A percentile compares a stretch with the other conserved stretches of the same genome.
These are phyloP conservation scores for Lithocarpus polystachyus DNA, from an alignment of 306 rosid species.

Conservation along the genomic window DNA sequence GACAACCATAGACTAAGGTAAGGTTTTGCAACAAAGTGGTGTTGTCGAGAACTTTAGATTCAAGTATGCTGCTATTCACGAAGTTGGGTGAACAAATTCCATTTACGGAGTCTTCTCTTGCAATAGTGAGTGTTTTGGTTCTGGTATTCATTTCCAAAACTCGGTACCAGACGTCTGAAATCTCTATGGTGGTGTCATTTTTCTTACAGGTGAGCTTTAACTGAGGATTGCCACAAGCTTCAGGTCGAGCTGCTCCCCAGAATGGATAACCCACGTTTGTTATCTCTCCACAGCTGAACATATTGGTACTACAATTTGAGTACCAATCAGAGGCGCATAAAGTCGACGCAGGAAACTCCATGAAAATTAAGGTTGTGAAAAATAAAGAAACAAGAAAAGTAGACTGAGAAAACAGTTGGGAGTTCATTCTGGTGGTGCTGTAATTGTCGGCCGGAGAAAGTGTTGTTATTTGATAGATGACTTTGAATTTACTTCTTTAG, in stretches of 20 bases:
- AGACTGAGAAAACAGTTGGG: background rate
- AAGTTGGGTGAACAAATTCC: background rate
- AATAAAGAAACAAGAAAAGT: background rate
- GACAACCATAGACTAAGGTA: slow-evolving; percentile 1
- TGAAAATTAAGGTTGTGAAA: background rate
- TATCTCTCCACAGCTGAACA: background rate
- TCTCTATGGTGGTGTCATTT: background rate
- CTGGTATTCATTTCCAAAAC: background rate
- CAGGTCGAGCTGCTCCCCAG: slow-evolving; percentile 15
- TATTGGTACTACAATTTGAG: background rate
- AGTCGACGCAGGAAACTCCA: background rate
- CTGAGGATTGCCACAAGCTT: slow-evolving; percentile 14
- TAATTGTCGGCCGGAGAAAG: too few species aligned
- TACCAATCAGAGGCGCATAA: background rate
- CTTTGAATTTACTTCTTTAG: too few species aligned
- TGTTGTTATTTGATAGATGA: too few species aligned
- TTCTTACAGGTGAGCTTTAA: background rate
- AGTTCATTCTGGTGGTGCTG: background rate
- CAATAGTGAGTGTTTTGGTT: background rate
- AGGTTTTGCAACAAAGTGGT: background rate
- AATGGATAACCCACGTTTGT: slow-evolving; percentile 11
- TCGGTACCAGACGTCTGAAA: background rate
- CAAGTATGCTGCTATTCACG: background rate
- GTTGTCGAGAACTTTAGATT: background rate
- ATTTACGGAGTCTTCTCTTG: background rate